Evolutionary conservation across 768 basidiomycete species (phyloP).

Genomic region (Boletus sp.): DNA sequence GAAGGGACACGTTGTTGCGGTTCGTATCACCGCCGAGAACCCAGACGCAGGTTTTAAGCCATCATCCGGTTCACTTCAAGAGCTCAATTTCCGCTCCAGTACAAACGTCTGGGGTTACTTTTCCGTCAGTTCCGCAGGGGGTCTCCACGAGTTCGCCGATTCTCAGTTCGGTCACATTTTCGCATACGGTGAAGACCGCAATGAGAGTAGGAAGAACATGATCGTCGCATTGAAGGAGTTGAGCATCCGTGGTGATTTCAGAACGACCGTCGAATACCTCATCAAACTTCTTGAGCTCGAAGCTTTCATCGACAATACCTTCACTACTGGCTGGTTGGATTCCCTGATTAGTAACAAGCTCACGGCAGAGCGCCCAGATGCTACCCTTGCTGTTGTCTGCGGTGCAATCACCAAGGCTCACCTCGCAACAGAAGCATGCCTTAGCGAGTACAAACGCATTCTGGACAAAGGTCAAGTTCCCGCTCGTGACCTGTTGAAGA

Average conservation of each 20-base stretch:
- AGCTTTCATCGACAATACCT: conserved; percentile 94
- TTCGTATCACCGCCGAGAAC: conserved; percentile 99
- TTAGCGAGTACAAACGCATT: conserved; percentile 89
- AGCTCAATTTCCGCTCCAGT: conserved; percentile 98
- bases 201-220: conserved; percentile 98
- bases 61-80: conserved; percentile 93
- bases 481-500: conserved; percentile 89
- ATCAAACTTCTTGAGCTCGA: conserved; percentile 96
- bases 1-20: conserved; percentile 98
- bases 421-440: conserved; percentile 84
- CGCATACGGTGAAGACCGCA: conserved; percentile 94
- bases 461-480: conserved; percentile 99
- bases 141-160: conserved; percentile 98
- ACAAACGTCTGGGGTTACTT: conserved; percentile 99
- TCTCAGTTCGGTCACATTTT: conserved; percentile 99
- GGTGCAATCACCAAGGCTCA: conserved; percentile 96
- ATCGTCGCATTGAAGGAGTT: conserved; percentile 97
- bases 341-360: conserved; percentile 95
- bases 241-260: conserved; percentile 97
- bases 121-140: conserved; percentile 92
- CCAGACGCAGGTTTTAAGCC: conserved; percentile 99
- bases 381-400: conserved; percentile 89
- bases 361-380: conserved; percentile 94
- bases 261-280: conserved; percentile 97
- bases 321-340: conserved; percentile 99